phyloP scores from a whole-genome alignment of 495 filamentous ascomycete genomes.

The Xylaria sp. region DNA sequence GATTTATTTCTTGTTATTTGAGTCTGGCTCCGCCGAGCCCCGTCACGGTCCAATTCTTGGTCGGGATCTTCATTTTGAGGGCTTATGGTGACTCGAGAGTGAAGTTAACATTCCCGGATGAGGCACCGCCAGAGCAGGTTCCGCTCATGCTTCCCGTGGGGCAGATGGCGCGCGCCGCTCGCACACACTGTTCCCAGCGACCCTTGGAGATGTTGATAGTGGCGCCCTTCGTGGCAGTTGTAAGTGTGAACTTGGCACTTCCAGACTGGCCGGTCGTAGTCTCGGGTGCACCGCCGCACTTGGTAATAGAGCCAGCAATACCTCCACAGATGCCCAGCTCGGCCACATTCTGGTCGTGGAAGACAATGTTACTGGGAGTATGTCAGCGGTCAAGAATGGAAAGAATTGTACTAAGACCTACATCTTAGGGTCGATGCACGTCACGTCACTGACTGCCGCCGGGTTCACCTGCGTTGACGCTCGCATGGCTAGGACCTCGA shows the following conservation, averaged over 20 bases:
- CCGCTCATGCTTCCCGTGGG: slow-evolving; percentile 52
- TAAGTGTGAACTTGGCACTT: slow-evolving; percentile 56
- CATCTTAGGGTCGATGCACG: slow-evolving; percentile 46
- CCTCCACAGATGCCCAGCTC: slow-evolving; percentile 61
- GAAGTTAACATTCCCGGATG: slow-evolving; percentile 55
- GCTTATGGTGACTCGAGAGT: slow-evolving; percentile 42
- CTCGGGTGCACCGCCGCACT: slow-evolving; percentile 49
- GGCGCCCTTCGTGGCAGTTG: slow-evolving; percentile 42
- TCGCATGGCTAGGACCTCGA: slow-evolving; percentile 46
- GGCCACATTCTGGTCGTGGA: slow-evolving; percentile 61
- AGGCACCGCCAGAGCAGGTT: slow-evolving; percentile 59
- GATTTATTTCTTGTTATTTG: background rate
- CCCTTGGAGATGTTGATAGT: slow-evolving; percentile 59
- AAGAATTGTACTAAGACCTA: slow-evolving; percentile 31
- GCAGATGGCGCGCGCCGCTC: slow-evolving; percentile 56
- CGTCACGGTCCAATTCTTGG: background rate
- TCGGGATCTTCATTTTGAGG: background rate
- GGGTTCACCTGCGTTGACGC: slow-evolving; percentile 44
- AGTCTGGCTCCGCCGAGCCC: background rate
- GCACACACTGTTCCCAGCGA: slow-evolving; percentile 58
- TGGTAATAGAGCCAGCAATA: slow-evolving; percentile 52
- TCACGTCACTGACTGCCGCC: slow-evolving; percentile 42
- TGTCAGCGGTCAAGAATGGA: slow-evolving; percentile 18
- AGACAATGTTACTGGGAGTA: slow-evolving; percentile 50
- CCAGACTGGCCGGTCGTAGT: slow-evolving; percentile 52